Evolutionary conservation across 2,329 filamentous ascomycete genomes (phyloP).

Genomic region (Bipolaris victoriae): DNA sequence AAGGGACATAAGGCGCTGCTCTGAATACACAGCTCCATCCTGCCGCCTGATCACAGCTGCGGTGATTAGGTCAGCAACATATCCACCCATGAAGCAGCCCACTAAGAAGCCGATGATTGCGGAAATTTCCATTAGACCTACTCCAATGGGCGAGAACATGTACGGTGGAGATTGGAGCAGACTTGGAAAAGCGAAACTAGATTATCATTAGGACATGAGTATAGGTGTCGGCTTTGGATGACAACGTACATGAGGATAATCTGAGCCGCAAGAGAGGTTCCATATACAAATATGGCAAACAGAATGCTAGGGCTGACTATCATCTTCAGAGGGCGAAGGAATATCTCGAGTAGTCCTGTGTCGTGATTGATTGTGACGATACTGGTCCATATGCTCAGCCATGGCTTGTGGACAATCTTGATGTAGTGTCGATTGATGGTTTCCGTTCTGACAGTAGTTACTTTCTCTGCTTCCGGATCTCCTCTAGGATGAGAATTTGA

Average conservation of each 20-base stretch:
- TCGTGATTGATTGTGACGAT: too few species aligned
- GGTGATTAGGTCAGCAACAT: constrained; percentile 15
- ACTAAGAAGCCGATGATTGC: constrained; percentile 14
- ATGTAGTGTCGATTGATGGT: too few species aligned
- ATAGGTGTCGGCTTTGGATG: background rate
- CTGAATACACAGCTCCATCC: constrained; percentile 8
- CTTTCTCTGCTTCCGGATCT: too few species aligned
- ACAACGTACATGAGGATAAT: constrained; percentile 13
- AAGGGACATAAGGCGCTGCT: constrained; percentile 13
- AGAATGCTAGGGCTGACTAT: too few species aligned
- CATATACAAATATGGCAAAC: constrained; percentile 11
- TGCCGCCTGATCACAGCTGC: constrained; percentile 13
- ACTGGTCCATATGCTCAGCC: too few species aligned
- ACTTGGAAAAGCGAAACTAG: constrained; percentile 16
- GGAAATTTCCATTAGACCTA: constrained; percentile 16
- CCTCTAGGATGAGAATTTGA: too few species aligned
- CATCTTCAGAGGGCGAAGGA: too few species aligned
- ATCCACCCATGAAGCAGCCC: constrained; percentile 15
- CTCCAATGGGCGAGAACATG: constrained; percentile 10
- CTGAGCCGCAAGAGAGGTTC: constrained; percentile 13
- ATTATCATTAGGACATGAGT: background rate
- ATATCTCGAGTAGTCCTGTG: too few species aligned
- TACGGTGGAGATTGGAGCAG: constrained; percentile 14
- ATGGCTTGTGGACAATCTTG: too few species aligned
- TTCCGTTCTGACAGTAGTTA: too few species aligned